Conservation (phyloP, 495 filamentous ascomycete genomes). For the Xylaria grammica region DNA sequence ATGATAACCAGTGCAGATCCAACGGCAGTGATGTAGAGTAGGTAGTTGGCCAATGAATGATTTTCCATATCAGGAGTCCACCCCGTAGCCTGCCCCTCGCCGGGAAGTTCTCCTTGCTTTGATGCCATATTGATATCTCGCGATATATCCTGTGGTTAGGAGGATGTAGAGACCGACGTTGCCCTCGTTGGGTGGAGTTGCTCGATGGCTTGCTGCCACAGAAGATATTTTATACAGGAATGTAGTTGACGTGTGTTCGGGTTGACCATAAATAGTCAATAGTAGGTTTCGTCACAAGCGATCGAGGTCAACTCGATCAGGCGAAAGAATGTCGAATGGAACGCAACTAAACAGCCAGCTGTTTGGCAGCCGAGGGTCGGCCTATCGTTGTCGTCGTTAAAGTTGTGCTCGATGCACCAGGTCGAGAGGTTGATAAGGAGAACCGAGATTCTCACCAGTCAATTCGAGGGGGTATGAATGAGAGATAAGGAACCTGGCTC, state of each 20-base stretch:
- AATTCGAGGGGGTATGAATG: neutral
- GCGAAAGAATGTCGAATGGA: constrained; percentile 27
- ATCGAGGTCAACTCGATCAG: constrained; percentile 35
- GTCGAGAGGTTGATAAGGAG: neutral
- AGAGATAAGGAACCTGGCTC: neutral
- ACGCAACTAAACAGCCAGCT: constrained; percentile 34
- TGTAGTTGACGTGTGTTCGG: neutral
- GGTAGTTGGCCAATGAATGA: constrained; percentile 51
- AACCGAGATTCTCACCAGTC: neutral
- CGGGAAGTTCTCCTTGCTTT: constrained; percentile 19
- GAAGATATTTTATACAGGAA: constrained; percentile 6
- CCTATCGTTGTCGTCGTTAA: constrained; percentile 2
- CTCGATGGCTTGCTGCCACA: constrained; percentile 1
- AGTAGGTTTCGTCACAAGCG: constrained; percentile 10
- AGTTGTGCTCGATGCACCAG: neutral
- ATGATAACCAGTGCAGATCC: constrained; percentile 47
- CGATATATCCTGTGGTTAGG: neutral
- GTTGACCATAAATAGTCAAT: neutral
- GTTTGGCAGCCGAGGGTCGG: constrained; percentile 19
- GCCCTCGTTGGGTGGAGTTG: neutral
- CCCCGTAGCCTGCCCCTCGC: constrained; percentile 36
- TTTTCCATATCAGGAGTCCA: constrained; percentile 46
- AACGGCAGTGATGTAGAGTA: constrained; percentile 52
- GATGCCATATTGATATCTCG: constrained; percentile 27
- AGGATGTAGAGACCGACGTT: neutral